A percentile compares a stretch with the other conserved stretches of the same genome.
Evolutionary conservation across 2,329 filamentous ascomycete genomes (phyloP).

Genomic region (Xylariaceae sp.): DNA sequence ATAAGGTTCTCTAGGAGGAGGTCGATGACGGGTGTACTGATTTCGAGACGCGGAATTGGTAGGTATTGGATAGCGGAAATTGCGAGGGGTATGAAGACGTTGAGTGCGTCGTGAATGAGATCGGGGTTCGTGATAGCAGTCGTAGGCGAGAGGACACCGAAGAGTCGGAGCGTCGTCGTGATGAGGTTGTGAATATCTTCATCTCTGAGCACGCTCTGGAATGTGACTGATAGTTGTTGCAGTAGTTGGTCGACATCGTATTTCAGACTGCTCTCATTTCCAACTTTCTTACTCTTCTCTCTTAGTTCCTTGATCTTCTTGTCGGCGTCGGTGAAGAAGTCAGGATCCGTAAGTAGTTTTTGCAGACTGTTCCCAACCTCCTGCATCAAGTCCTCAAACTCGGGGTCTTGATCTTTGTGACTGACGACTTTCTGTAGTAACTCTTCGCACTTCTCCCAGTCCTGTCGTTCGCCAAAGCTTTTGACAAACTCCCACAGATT

Average conservation of each 20-base stretch:
- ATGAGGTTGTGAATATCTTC: constrained; percentile 66
- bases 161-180: constrained; percentile 63
- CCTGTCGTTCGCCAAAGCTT: constrained; percentile 68
- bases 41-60: constrained; percentile 85
- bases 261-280: constrained; percentile 62
- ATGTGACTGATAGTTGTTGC: constrained; percentile 62
- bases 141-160: constrained; percentile 63
- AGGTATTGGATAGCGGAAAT: constrained; percentile 79
- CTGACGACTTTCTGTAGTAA: constrained; percentile 67
- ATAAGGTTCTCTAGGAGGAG: constrained; percentile 87
- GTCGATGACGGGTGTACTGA: constrained; percentile 78
- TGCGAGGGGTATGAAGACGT: constrained; percentile 75
- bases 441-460: constrained; percentile 72
- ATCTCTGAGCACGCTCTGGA: constrained; percentile 67
- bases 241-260: constrained; percentile 72
- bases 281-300: constrained; percentile 57
- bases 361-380: constrained; percentile 73
- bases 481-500: constrained; percentile 80
- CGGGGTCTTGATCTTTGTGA: constrained; percentile 71
- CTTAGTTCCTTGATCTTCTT: constrained; percentile 49
- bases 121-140: constrained; percentile 64
- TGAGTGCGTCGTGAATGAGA: constrained; percentile 69
- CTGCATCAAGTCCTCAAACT: constrained; percentile 74
- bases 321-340: constrained; percentile 75
- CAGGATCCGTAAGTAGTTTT: constrained; percentile 77